phyloP scores from a whole-genome alignment of 176 grass and related monocot species.

The Raddia distichophylla region DNA sequence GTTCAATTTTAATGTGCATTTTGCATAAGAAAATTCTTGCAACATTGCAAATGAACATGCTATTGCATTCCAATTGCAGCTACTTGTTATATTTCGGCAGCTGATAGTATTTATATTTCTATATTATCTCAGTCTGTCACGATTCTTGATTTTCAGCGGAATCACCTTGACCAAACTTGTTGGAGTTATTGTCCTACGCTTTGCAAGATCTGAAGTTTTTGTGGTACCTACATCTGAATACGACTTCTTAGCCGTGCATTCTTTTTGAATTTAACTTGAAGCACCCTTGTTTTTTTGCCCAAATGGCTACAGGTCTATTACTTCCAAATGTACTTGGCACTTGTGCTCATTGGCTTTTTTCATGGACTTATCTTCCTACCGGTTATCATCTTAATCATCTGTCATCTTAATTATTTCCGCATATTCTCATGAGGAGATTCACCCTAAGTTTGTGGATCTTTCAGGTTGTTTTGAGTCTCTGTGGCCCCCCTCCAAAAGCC shows the following conservation, averaged over 20 bases:
- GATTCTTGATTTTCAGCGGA: conserved; percentile 65
- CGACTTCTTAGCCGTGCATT: conserved; percentile 19
- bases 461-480: conserved; percentile 85
- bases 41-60: conserved; percentile 9
- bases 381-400: conserved; percentile 48
- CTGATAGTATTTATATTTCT: conserved; percentile 11
- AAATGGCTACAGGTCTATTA: conserved; percentile 85
- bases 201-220: conserved; percentile 97
- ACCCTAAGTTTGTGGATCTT: conserved; percentile 37
- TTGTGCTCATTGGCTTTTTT: conserved; percentile 94
- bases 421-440: background rate
- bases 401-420: background rate
- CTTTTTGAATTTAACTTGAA: conserved; percentile 17
- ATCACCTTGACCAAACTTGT: conserved; percentile 98
- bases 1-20: conserved; percentile 34
- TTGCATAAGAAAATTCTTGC: background rate
- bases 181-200: conserved; percentile 89
- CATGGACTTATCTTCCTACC: conserved; percentile 96
- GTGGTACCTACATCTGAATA: conserved; percentile 63
- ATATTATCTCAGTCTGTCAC: conserved; percentile 36
- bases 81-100: conserved; percentile 2
- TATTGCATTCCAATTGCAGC: background rate
- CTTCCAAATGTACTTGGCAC: conserved; percentile 96
- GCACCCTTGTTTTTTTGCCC: background rate
- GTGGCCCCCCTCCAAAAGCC: conserved; percentile 63